These are phyloP conservation scores for Colletotrichum echinochloae DNA, from an alignment of 2,329 filamentous ascomycete species.

Conservation along the genomic window DNA sequence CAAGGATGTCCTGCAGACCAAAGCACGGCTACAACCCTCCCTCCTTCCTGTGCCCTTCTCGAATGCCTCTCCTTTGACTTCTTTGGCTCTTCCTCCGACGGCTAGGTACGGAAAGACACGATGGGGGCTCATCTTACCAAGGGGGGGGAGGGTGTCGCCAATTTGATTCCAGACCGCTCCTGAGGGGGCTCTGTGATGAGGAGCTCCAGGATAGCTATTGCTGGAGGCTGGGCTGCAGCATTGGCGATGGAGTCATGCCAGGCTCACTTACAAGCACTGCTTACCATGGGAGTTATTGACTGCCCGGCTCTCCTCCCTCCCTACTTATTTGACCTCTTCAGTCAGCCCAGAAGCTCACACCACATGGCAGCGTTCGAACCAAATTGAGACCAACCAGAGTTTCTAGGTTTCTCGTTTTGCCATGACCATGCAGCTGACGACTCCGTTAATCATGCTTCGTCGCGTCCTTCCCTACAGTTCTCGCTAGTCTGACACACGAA, in stretches of 20 bases:
- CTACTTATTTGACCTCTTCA: conserved; percentile 1
- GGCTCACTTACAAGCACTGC: conserved; percentile 48
- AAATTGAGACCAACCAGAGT: conserved; percentile 27
- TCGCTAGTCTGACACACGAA: conserved; percentile 42
- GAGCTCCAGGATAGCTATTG: conserved; percentile 14
- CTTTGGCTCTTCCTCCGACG: conserved; percentile 1
- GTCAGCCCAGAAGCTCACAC: conserved; percentile 42
- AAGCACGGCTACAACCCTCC: conserved; percentile 39
- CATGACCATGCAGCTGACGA: conserved; percentile 36
- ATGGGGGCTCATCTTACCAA: conserved; percentile 9
- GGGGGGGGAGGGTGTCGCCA: conserved; percentile 29
- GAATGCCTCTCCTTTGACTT: conserved; percentile 27
- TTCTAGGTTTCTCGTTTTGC: conserved; percentile 20
- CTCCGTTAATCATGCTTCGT: conserved; percentile 41
- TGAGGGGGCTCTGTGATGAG: conserved; percentile 26
- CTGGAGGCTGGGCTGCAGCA: conserved; percentile 7
- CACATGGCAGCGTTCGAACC: conserved; percentile 35
- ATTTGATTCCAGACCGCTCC: conserved; percentile 36
- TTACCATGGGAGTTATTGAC: not conserved
- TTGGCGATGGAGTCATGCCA: conserved; percentile 60
- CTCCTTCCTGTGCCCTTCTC: conserved; percentile 38
- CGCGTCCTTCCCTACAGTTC: conserved; percentile 39
- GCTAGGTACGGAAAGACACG: conserved; percentile 25
- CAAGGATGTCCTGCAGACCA: conserved; percentile 36
- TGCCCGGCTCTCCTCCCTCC: conserved; percentile 21